Evolutionary conservation across 257 asterid species (phyloP).

Genomic region (Solanum piurae): DNA sequence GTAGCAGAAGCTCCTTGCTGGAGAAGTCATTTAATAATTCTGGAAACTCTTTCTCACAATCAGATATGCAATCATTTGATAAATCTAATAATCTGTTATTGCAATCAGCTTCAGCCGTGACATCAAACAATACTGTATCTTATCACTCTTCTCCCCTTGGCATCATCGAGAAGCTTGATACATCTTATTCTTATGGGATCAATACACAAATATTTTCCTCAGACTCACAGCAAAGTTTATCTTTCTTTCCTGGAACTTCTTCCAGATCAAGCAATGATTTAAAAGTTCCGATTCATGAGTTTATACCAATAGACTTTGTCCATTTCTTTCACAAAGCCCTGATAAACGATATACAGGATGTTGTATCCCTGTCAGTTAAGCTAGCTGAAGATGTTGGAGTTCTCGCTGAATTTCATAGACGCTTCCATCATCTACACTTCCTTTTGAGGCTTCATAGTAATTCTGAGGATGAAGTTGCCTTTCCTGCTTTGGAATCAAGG

Average conservation of each 20-base stretch:
- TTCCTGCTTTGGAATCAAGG: constrained; percentile 78
- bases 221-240: constrained; percentile 26
- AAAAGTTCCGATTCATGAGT: constrained; percentile 20
- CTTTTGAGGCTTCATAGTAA: constrained; percentile 50
- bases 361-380: constrained; percentile 48
- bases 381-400: constrained; percentile 30
- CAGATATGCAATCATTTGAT: constrained; percentile 1
- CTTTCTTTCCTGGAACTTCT: constrained; percentile 25
- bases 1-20: constrained; percentile 43
- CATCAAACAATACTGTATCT: neutral
- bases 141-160: neutral
- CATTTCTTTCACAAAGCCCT: constrained; percentile 60
- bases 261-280: constrained; percentile 5
- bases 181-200: constrained; percentile 22
- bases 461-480: constrained; percentile 55
- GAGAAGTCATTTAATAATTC: constrained; percentile 28
- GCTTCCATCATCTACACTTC: constrained; percentile 35
- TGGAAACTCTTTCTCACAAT: constrained; percentile 3
- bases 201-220: constrained; percentile 41
- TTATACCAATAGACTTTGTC: constrained; percentile 54
- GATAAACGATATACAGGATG: constrained; percentile 43
- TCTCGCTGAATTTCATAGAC: constrained; percentile 37
- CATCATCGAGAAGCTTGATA: constrained; percentile 11
- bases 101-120: constrained; percentile 25
- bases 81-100: constrained; percentile 16